These are phyloP conservation scores for Globisporangium barbulae DNA, from an alignment of 352 stramenopile species.

Conservation along the genomic window DNA sequence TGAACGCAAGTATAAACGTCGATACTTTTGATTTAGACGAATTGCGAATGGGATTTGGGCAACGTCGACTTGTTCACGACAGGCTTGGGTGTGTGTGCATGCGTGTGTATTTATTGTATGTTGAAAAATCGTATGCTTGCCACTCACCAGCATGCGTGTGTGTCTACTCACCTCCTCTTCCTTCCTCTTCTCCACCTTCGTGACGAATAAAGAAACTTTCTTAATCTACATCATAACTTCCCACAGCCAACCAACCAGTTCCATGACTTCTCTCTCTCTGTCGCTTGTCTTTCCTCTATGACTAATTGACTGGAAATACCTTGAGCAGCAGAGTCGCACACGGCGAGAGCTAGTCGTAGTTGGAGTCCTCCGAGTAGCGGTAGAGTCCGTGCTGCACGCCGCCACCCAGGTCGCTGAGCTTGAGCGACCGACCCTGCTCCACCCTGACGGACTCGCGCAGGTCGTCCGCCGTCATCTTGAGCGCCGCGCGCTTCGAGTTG, in stretches of 20 bases:
- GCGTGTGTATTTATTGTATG: too few relatives aligned
- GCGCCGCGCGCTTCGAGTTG: constrained; percentile 18
- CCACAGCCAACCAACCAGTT: neutral
- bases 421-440: constrained; percentile 32
- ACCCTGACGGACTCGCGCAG: constrained; percentile 33
- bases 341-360: constrained; percentile 20
- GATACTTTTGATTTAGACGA: too few relatives aligned
- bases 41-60: too few relatives aligned
- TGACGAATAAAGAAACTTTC: neutral
- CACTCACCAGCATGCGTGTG: too few relatives aligned
- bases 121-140: too few relatives aligned
- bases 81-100: too few relatives aligned
- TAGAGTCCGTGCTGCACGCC: constrained; percentile 15
- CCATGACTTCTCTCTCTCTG: neutral
- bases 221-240: constrained; percentile 2
- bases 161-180: too few relatives aligned
- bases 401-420: constrained; percentile 41
- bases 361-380: constrained; percentile 20
- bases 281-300: constrained; percentile 1
- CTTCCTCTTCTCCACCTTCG: too few relatives aligned
- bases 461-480: constrained; percentile 47
- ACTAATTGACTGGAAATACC: neutral
- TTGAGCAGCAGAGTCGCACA: neutral
- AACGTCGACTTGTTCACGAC: too few relatives aligned
- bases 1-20: too few relatives aligned